Evolutionary conservation across 1,284 basidiomycete species (phyloP).

Genomic region (Ustilago sp.): DNA sequence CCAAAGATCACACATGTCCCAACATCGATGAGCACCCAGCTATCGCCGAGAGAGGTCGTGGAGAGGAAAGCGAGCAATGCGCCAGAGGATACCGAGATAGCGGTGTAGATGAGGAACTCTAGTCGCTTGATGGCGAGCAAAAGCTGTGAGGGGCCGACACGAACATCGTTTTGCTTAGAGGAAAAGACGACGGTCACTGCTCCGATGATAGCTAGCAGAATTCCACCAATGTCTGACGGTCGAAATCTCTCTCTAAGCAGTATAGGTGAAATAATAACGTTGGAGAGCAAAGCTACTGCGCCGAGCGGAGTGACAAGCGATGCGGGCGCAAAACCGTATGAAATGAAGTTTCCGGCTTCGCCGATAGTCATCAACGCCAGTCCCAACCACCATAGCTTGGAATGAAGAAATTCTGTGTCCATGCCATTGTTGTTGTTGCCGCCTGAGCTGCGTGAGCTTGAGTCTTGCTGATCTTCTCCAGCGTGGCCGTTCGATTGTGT

Average conservation of each 20-base stretch:
- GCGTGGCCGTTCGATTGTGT: not conserved
- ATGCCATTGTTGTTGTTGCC: conserved; percentile 24
- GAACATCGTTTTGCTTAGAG: conserved; percentile 72
- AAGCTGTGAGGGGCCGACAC: conserved; percentile 56
- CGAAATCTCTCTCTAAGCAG: conserved; percentile 73
- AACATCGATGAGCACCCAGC: conserved; percentile 85
- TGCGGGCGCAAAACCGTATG: conserved; percentile 88
- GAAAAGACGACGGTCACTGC: conserved; percentile 80
- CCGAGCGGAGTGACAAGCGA: conserved; percentile 94
- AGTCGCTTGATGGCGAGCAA: conserved; percentile 53
- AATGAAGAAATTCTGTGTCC: conserved; percentile 58
- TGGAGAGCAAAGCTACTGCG: conserved; percentile 85
- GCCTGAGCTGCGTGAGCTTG: not conserved
- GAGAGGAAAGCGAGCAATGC: conserved; percentile 46
- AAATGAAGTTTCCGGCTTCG: conserved; percentile 85
- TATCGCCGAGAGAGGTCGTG: conserved; percentile 77
- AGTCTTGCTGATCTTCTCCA: not conserved
- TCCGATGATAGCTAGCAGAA: conserved; percentile 64
- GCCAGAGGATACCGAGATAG: conserved; percentile 36
- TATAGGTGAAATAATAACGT: conserved; percentile 91
- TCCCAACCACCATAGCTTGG: conserved; percentile 90
- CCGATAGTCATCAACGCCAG: conserved; percentile 90
- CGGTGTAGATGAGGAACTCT: conserved; percentile 62
- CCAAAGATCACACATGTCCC: conserved; percentile 88
- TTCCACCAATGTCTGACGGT: conserved; percentile 85